phyloP scores from a whole-genome alignment of 2,329 filamentous ascomycete genomes.

The Fusarium sp. region DNA sequence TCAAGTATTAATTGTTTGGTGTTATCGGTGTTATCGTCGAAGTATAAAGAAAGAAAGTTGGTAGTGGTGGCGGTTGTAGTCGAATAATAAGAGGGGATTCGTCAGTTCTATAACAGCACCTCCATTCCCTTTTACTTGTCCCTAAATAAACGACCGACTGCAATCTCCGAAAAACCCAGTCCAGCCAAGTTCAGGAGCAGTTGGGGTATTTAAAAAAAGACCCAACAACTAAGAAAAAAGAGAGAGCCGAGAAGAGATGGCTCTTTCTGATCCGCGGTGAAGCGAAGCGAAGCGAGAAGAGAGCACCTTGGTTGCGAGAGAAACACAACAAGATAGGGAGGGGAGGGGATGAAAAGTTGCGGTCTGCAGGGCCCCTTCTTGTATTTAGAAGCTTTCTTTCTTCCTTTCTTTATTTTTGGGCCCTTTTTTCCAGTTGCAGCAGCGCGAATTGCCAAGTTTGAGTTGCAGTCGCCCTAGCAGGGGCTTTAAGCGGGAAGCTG shows the following conservation, averaged over 20 bases:
- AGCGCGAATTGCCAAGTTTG: constrained; percentile 23
- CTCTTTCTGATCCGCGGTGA: constrained; percentile 37
- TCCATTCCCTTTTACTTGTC: constrained; percentile 25
- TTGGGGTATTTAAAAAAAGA: too few species aligned
- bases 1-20: constrained; percentile 11
- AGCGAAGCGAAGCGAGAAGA: constrained; percentile 19
- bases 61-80: constrained; percentile 6
- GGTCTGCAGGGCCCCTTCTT: constrained; percentile 45
- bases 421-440: neutral
- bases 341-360: constrained; percentile 38
- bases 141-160: constrained; percentile 31
- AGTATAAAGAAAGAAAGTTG: constrained; percentile 9
- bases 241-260: neutral
- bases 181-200: constrained; percentile 37
- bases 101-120: constrained; percentile 25
- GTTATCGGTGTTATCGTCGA: neutral
- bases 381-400: constrained; percentile 13
- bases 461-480: constrained; percentile 29
- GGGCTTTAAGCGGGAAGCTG: constrained; percentile 35
- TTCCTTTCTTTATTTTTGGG: neutral
- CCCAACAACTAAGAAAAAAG: constrained; percentile 1
- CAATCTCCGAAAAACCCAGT: constrained; percentile 42
- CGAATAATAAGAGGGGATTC: constrained; percentile 28
- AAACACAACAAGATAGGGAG: constrained; percentile 23
- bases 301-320: constrained; percentile 31